Base-by-base conservation (phyloP, 31 red algal genomes). In the Odonthalia washingtoniensis region DNA sequence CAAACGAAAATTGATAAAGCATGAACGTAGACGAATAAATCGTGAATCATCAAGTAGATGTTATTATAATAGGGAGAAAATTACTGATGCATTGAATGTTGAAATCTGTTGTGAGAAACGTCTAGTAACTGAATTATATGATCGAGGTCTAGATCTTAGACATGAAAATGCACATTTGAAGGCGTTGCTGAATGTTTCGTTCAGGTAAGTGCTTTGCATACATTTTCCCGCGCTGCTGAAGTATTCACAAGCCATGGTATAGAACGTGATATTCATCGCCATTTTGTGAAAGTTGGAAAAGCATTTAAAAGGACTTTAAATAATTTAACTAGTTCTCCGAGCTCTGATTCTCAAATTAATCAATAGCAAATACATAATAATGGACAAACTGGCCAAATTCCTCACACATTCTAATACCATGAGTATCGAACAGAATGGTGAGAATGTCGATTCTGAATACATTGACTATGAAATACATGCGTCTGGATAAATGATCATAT, bases 91-190 rank as follows among this genome's bases (percentile, higher is more conserved):
- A 21, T 46, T 92, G 16, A 82, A 92, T 38, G 67, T 32, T 12
- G 74, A 87, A 21, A 78, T 92, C 12, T 67, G 49, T 14, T 67
- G 43, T 16, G 90, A 85, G 63, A 92, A 92, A 67, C 35, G 46
- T 17, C 52, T 66, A 45, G 49, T 92, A n/a, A 87, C 90, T 24
- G 60, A 27, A 40, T 49, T 92, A 39, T 86, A 92, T 65, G 76
- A 92, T 60, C 70, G 76, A 17, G 90, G 82, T 16, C 65, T 92
- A 36, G 61, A 92, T 37, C 82, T 92, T 35, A 73, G 90, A 18
- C 82, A 92, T 43, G 90, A 92, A 68, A 92, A 92, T 75, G 90
- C 90, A 31, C 74, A 77, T 35, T 82, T 92, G 30, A 92, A 92
- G n/a, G n/a, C n/a, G n/a, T n/a, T n/a, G 81, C 90, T 1, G 90